These are phyloP conservation scores for Byssochlamys sp. DNA, from an alignment of 2,329 filamentous ascomycete genomes.

Conservation along the genomic window DNA sequence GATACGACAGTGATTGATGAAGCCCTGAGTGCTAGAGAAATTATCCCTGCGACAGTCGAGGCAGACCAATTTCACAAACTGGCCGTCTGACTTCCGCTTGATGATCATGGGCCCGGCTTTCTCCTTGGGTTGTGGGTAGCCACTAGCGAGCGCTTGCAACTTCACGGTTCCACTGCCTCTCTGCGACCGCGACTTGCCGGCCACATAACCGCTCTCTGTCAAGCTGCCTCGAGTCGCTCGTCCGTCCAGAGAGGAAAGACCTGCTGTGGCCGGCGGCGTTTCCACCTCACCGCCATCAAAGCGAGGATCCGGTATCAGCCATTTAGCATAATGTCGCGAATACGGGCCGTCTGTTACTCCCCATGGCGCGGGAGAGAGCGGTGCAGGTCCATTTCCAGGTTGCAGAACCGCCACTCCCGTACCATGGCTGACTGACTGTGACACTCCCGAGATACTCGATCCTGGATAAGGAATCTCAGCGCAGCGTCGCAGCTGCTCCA, in stretches of 20 bases:
- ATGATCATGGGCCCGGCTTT: constrained; percentile 74
- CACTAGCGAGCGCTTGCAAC: constrained; percentile 59
- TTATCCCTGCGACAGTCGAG: constrained; percentile 78
- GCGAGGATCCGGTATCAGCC: constrained; percentile 78
- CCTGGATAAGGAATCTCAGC: constrained; percentile 83
- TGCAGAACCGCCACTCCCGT: constrained; percentile 60
- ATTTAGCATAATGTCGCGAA: constrained; percentile 85
- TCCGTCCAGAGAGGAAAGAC: constrained; percentile 52
- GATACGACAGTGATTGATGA: constrained; percentile 97
- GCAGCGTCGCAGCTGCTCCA: constrained; percentile 88
- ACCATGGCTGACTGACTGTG: constrained; percentile 62
- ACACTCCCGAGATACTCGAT: constrained; percentile 49
- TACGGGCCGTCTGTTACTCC: constrained; percentile 88
- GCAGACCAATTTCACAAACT: constrained; percentile 83
- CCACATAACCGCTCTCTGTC: constrained; percentile 42
- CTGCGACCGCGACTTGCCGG: constrained; percentile 49
- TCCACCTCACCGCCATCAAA: constrained; percentile 59
- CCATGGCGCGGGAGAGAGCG: constrained; percentile 75
- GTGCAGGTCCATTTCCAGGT: constrained; percentile 53
- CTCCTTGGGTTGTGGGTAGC: constrained; percentile 65
- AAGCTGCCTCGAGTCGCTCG: constrained; percentile 71
- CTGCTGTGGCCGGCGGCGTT: constrained; percentile 10
- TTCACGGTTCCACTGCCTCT: constrained; percentile 53
- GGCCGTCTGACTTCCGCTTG: constrained; percentile 70
- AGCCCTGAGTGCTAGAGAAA: constrained; percentile 95